A percentile compares a stretch with the other conserved stretches of the same genome.
Conservation (phyloP, 1,139 yeast genomes). For the Arxiozyma slooffiae region DNA sequence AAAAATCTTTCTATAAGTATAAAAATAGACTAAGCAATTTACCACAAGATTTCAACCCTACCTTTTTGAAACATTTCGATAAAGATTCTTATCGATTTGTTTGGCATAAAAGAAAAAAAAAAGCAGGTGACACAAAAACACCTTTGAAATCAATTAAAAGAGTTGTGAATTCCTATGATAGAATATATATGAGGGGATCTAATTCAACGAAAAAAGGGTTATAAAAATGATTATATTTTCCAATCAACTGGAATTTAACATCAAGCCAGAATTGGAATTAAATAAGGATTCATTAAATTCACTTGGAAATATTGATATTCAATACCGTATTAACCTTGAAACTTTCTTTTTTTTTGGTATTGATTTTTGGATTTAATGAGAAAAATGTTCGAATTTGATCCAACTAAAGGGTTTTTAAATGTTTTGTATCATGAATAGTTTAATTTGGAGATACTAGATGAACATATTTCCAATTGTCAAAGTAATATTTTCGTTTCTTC, state of each 20-base stretch:
- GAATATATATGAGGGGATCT: slow-evolving; percentile 24
- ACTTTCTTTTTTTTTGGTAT: slow-evolving; percentile 68
- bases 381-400: slow-evolving; percentile 54
- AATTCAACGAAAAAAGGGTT: slow-evolving; percentile 23
- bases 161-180: slow-evolving; percentile 24
- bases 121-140: slow-evolving; percentile 21
- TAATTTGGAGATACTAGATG: slow-evolving; percentile 64
- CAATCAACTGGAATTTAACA: slow-evolving; percentile 27
- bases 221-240: slow-evolving; percentile 20
- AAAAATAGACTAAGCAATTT: slow-evolving; percentile 27
- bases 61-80: slow-evolving; percentile 29
- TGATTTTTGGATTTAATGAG: slow-evolving; percentile 58
- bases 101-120: slow-evolving; percentile 29
- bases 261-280: slow-evolving; percentile 27
- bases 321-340: slow-evolving; percentile 29
- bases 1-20: slow-evolving; percentile 29
- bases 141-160: slow-evolving; percentile 27
- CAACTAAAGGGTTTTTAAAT: slow-evolving; percentile 52
- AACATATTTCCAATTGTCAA: slow-evolving; percentile 35
- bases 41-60: slow-evolving; percentile 26
- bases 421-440: slow-evolving; percentile 75
- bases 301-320: slow-evolving; percentile 5
- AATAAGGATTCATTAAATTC: slow-evolving; percentile 16
- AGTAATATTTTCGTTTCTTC: neutral
- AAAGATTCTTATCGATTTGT: slow-evolving; percentile 15